Percentiles rank a stretch among this genome's conserved stretches.
These are phyloP conservation scores for Arthrobotrys iridis DNA, from an alignment of 2,329 filamentous ascomycete species.

Conservation along the genomic window DNA sequence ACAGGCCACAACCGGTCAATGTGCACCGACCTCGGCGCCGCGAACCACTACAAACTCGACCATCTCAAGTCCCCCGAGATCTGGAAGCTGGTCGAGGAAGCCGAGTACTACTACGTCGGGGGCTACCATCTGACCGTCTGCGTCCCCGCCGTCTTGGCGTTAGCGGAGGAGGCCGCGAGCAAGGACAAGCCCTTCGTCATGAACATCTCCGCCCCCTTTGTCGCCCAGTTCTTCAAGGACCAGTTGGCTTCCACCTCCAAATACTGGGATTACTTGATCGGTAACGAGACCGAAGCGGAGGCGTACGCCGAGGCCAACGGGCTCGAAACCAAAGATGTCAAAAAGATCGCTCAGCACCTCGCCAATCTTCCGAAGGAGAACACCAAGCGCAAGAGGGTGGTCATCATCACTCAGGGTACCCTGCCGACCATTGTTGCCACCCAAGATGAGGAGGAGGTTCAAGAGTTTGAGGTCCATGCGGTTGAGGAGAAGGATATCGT, in stretches of 20 bases:
- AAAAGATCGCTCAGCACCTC: constrained; percentile 84
- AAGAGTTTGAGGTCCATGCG: constrained; percentile 81
- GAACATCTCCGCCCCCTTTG: constrained; percentile 94
- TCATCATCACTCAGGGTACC: constrained; percentile 94
- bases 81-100: constrained; percentile 90
- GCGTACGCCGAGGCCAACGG: constrained; percentile 85
- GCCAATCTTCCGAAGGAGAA: constrained; percentile 94
- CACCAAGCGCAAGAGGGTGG: constrained; percentile 80
- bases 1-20: constrained; percentile 95
- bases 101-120: constrained; percentile 89
- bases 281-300: constrained; percentile 94
- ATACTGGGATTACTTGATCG: constrained; percentile 96
- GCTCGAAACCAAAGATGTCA: constrained; percentile 77
- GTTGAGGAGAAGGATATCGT: constrained; percentile 82
- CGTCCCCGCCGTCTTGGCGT: constrained; percentile 85
- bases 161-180: constrained; percentile 86
- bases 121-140: constrained; percentile 98
- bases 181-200: constrained; percentile 77
- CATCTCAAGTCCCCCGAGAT: constrained; percentile 91
- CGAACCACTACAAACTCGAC: constrained; percentile 95
- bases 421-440: constrained; percentile 86
- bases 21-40: constrained; percentile 93
- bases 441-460: constrained; percentile 72
- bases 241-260: constrained; percentile 83
- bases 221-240: constrained; percentile 97